Evolutionary conservation across 2,329 filamentous ascomycete genomes (phyloP).

Genomic region (Cordyceps fumosorosea): DNA sequence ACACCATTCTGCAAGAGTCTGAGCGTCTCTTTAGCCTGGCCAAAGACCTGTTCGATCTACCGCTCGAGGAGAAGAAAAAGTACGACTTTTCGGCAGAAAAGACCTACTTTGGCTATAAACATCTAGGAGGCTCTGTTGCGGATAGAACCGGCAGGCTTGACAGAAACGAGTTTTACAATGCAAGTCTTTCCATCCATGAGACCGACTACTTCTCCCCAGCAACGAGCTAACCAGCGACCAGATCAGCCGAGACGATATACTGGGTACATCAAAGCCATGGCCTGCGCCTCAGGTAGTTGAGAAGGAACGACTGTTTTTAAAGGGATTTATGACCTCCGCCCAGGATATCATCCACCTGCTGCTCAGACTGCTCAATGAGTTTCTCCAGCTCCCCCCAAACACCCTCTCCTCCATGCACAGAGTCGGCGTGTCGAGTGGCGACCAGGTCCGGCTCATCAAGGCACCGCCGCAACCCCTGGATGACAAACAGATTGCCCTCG

Average conservation of each 20-base stretch:
- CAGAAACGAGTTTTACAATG: slow-evolving; percentile 12
- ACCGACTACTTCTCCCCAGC: background rate
- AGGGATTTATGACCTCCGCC: background rate
- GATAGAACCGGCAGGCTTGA: slow-evolving; percentile 4
- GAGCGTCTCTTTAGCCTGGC: background rate
- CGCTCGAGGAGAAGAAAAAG: slow-evolving; percentile 6
- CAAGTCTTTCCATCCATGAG: background rate
- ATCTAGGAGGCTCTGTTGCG: background rate
- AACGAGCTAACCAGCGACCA: background rate
- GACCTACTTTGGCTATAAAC: slow-evolving; percentile 12
- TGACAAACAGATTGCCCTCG: slow-evolving; percentile 10
- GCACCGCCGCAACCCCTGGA: slow-evolving; percentile 8
- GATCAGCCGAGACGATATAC: slow-evolving; percentile 11
- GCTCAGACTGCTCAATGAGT: slow-evolving; percentile 1
- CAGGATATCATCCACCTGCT: slow-evolving; percentile 1
- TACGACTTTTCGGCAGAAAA: slow-evolving; percentile 3
- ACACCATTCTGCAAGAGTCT: background rate
- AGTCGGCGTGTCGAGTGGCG: background rate
- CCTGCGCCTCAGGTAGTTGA: slow-evolving; percentile 3
- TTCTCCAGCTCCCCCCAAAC: background rate
- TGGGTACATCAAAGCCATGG: slow-evolving; percentile 1
- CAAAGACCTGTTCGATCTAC: slow-evolving; percentile 1
- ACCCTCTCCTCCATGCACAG: background rate
- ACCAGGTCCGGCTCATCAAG: slow-evolving; percentile 9
- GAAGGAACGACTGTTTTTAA: background rate